These are phyloP conservation scores for Phytophthora pistaciae DNA, from an alignment of 352 stramenopile species.

Conservation along the genomic window DNA sequence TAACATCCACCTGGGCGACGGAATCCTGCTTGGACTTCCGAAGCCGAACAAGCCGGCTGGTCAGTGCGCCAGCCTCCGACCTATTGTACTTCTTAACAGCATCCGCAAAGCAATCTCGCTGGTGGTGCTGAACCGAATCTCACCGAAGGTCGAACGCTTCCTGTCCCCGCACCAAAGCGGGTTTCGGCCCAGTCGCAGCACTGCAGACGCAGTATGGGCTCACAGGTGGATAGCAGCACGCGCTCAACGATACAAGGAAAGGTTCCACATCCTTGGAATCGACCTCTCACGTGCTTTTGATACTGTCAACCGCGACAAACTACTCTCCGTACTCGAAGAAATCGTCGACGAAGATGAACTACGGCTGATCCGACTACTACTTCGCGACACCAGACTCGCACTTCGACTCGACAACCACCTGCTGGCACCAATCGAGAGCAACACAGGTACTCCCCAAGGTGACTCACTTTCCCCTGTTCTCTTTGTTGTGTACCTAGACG, in stretches of 20 bases:
- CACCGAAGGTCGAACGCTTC: slow-evolving; percentile 4
- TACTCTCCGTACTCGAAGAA: neutral
- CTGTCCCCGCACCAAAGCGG: slow-evolving; percentile 13
- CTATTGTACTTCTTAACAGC: slow-evolving; percentile 9
- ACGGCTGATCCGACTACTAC: slow-evolving; percentile 10
- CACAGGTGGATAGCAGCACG: slow-evolving; percentile 10
- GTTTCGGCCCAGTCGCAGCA: slow-evolving; percentile 7
- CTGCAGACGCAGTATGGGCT: slow-evolving; percentile 11
- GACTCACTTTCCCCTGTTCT: slow-evolving; percentile 21
- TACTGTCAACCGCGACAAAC: slow-evolving; percentile 15
- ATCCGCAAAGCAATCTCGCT: slow-evolving; percentile 15
- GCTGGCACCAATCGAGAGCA: slow-evolving; percentile 19
- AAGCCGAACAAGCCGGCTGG: slow-evolving; percentile 15
- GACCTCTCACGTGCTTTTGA: slow-evolving; percentile 19
- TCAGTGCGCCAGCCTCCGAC: slow-evolving; percentile 6
- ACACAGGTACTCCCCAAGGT: slow-evolving; percentile 17
- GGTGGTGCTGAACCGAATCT: neutral
- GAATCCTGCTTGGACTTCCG: neutral
- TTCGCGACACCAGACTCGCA: slow-evolving; percentile 7
- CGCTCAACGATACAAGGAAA: slow-evolving; percentile 4
- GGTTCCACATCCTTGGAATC: slow-evolving; percentile 13
- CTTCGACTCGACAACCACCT: neutral
- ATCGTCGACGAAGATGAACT: slow-evolving; percentile 12
- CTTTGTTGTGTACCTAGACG: slow-evolving; percentile 23
- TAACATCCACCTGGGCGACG: slow-evolving; percentile 7